Percentiles rank a stretch among this genome's conserved stretches.
Conservation (phyloP, 768 basidiomycete species). For the Pleurotus citrinopileatus region DNA sequence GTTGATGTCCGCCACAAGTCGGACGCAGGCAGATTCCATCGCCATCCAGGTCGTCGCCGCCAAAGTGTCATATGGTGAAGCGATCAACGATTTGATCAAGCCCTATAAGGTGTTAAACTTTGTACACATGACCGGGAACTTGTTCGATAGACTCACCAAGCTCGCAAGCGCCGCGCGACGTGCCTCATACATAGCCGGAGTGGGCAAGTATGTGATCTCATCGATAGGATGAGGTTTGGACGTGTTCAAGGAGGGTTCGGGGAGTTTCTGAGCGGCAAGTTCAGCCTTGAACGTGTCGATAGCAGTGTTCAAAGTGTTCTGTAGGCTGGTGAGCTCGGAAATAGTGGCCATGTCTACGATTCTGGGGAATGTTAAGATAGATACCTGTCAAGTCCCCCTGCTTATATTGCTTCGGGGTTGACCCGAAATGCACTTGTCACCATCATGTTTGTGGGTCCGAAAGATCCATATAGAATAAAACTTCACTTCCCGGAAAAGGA, state of each 20-base stretch:
- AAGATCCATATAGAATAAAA: not conserved
- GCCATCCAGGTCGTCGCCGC: slow-evolving; percentile 31
- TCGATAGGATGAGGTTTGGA: slow-evolving; percentile 34
- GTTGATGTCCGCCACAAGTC: slow-evolving; percentile 31
- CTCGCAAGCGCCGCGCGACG: slow-evolving; percentile 31
- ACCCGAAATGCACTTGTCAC: not conserved
- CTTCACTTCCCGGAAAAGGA: slow-evolving; percentile 1
- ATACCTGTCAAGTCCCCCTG: not conserved
- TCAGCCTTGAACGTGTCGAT: slow-evolving; percentile 37
- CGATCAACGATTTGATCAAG: slow-evolving; percentile 31
- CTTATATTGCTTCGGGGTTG: slow-evolving; percentile 5
- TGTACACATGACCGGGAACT: not conserved
- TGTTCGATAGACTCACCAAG: slow-evolving; percentile 19
- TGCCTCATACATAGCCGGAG: slow-evolving; percentile 33
- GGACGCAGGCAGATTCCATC: slow-evolving; percentile 29
- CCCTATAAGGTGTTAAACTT: slow-evolving; percentile 19
- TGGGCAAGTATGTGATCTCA: slow-evolving; percentile 32
- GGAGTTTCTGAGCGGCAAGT: slow-evolving; percentile 29
- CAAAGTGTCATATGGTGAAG: slow-evolving; percentile 34
- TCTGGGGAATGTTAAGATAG: not conserved
- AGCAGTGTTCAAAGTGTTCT: slow-evolving; percentile 35
- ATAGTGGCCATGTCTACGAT: slow-evolving; percentile 22
- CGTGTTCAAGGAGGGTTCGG: slow-evolving; percentile 33
- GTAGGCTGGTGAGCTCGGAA: slow-evolving; percentile 36
- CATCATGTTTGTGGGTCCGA: not conserved